Percentiles rank a stretch among this genome's conserved stretches.
These are phyloP conservation scores for Floccularia luteovirens DNA, from an alignment of 768 basidiomycete genomes.

Conservation along the genomic window DNA sequence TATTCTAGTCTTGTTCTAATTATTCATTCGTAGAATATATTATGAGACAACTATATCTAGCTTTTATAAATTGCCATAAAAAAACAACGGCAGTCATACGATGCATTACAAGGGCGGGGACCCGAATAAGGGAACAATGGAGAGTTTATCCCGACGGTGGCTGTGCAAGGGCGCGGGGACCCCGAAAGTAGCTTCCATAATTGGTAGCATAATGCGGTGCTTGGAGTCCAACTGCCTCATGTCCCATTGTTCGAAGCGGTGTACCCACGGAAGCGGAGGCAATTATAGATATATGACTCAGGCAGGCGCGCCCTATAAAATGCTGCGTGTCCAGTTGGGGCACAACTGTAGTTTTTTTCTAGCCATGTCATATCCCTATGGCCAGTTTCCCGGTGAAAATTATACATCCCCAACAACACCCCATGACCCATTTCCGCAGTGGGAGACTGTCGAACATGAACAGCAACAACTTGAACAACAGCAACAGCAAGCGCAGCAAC, in stretches of 20 bases:
- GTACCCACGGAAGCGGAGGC: constrained; percentile 6
- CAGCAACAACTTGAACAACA: constrained; percentile 29
- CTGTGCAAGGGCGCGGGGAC: constrained; percentile 17
- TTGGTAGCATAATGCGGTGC: constrained; percentile 12
- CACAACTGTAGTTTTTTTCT: not conserved
- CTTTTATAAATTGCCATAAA: not conserved
- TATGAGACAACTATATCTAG: not conserved
- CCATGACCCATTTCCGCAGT: constrained; percentile 28
- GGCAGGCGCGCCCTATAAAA: constrained; percentile 26
- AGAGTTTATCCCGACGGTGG: constrained; percentile 24
- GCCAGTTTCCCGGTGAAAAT: constrained; percentile 36
- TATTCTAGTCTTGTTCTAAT: too few relatives aligned
- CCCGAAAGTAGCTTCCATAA: constrained; percentile 14
- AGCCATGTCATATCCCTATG: constrained; percentile 41
- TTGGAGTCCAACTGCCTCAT: constrained; percentile 18
- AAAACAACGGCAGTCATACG: not conserved
- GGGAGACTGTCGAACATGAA: constrained; percentile 34
- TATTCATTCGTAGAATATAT: too few relatives aligned
- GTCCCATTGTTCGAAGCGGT: constrained; percentile 26
- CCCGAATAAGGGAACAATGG: constrained; percentile 14
- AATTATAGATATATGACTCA: constrained; percentile 19
- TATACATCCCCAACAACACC: constrained; percentile 43
- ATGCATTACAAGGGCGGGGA: not conserved
- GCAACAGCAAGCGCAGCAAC: constrained; percentile 24
- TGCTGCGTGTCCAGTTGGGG: constrained; percentile 2